Evolutionary conservation across 345 rosid genomes (phyloP).

Genomic region (Ceriops tagal): DNA sequence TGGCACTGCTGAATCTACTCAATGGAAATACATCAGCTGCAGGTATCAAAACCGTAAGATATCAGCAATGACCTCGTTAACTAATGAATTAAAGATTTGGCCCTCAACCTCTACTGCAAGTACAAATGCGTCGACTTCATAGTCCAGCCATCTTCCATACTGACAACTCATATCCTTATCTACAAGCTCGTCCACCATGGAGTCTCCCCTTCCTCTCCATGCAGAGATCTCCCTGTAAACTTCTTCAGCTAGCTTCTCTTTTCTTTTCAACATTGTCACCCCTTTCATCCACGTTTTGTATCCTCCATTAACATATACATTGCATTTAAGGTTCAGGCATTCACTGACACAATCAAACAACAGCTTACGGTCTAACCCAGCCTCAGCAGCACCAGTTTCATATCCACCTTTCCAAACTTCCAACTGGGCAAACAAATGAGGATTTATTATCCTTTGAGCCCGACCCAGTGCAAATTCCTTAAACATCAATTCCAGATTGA

Average conservation of each 20-base stretch:
- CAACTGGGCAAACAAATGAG: constrained; percentile 61
- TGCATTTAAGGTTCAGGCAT: constrained; percentile 59
- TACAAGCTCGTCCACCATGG: constrained; percentile 89
- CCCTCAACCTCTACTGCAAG: constrained; percentile 59
- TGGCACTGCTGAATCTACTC: neutral
- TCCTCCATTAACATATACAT: constrained; percentile 53
- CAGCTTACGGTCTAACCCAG: constrained; percentile 48
- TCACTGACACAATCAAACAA: constrained; percentile 74
- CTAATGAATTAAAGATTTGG: constrained; percentile 49
- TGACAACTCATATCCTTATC: constrained; percentile 84
- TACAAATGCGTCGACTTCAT: constrained; percentile 56
- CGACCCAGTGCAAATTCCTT: constrained; percentile 57
- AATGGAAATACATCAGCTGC: constrained; percentile 2
- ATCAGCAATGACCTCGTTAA: constrained; percentile 62
- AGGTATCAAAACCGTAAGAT: constrained; percentile 25
- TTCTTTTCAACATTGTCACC: constrained; percentile 44
- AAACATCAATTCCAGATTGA: constrained; percentile 56
- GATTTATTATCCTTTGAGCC: constrained; percentile 44
- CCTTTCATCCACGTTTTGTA: constrained; percentile 53
- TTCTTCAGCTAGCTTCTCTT: constrained; percentile 60
- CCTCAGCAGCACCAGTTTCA: constrained; percentile 20
- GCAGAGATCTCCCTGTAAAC: constrained; percentile 62
- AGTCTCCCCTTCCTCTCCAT: constrained; percentile 65
- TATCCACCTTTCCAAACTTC: constrained; percentile 42
- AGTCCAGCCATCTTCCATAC: constrained; percentile 78